phyloP scores from a whole-genome alignment of 225 moss, liverwort and hornwort species.

The Sphagnum contortum region DNA sequence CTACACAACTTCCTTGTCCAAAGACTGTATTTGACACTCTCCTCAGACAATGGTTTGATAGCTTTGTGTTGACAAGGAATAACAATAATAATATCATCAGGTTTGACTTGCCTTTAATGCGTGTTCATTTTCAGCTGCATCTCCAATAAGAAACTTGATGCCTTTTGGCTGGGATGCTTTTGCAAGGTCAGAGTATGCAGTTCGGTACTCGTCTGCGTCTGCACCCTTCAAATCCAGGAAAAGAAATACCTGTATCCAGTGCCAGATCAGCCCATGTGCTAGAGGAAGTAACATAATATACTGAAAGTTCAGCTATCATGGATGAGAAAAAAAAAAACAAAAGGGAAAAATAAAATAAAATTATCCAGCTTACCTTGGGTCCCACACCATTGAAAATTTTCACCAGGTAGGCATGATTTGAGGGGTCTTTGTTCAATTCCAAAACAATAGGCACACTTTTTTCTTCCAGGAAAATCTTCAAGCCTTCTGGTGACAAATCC shows the following conservation, averaged over 20 bases:
- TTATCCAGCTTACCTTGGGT: constrained; percentile 40
- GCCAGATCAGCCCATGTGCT: not conserved
- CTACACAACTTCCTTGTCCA: too few relatives aligned
- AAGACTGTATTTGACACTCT: too few relatives aligned
- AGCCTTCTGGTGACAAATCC: constrained; percentile 60
- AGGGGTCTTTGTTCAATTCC: constrained; percentile 82
- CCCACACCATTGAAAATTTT: constrained; percentile 75
- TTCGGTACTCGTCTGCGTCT: constrained; percentile 28
- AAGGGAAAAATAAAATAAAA: too few relatives aligned
- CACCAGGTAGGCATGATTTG: constrained; percentile 57
- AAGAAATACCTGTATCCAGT: constrained; percentile 56
- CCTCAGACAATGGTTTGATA: too few relatives aligned
- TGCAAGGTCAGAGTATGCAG: constrained; percentile 45
- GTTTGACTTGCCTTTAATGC: constrained; percentile 44
- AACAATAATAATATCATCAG: too few relatives aligned
- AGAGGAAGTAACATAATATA: not conserved
- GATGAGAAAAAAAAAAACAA: not conserved
- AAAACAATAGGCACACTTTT: constrained; percentile 66
- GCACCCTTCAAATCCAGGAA: constrained; percentile 53
- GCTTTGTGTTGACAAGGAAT: too few relatives aligned
- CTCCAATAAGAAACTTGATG: constrained; percentile 60
- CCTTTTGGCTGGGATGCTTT: constrained; percentile 52
- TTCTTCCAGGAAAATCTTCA: constrained; percentile 51
- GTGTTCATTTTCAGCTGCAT: constrained; percentile 50
- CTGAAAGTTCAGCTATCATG: not conserved